phyloP scores from a whole-genome alignment of 345 rosid species.

The Corymbia maculata region DNA sequence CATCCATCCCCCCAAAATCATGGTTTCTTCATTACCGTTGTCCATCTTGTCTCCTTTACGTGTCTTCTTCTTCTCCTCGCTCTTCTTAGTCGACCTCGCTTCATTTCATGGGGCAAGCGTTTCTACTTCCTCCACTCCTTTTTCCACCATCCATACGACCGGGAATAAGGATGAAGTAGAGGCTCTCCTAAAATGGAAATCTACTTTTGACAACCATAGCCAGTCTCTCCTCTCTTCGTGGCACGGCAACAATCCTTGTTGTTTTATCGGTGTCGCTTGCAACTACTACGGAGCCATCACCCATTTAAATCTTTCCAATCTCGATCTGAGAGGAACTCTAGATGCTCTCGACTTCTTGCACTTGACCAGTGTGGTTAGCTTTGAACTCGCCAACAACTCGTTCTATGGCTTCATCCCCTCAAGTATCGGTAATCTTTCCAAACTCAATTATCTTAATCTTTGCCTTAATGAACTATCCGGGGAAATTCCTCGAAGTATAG shows the following conservation, averaged over 20 bases:
- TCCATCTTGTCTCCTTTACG: neutral
- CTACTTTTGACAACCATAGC: neutral
- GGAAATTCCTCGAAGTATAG: neutral
- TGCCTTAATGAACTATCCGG: neutral
- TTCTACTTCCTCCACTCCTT: neutral
- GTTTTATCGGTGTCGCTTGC: neutral
- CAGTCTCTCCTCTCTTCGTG: neutral
- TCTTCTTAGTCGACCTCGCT: neutral
- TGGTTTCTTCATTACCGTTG: neutral
- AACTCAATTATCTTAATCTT: neutral
- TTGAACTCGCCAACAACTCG: rapidly evolving
- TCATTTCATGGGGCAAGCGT: neutral
- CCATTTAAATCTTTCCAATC: rapidly evolving
- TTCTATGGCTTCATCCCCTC: neutral
- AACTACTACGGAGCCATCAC: rapidly evolving
- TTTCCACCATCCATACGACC: neutral
- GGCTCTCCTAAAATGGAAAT: neutral
- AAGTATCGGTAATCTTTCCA: neutral
- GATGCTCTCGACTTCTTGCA: neutral
- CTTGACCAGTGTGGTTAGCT: neutral
- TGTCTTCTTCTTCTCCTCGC: neutral
- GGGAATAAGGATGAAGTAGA: neutral
- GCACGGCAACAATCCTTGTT: neutral
- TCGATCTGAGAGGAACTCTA: neutral
- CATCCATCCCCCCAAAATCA: neutral